Evolutionary conservation across 768 basidiomycete species (phyloP).

Genomic region (Pleurotus cornucopiae): DNA sequence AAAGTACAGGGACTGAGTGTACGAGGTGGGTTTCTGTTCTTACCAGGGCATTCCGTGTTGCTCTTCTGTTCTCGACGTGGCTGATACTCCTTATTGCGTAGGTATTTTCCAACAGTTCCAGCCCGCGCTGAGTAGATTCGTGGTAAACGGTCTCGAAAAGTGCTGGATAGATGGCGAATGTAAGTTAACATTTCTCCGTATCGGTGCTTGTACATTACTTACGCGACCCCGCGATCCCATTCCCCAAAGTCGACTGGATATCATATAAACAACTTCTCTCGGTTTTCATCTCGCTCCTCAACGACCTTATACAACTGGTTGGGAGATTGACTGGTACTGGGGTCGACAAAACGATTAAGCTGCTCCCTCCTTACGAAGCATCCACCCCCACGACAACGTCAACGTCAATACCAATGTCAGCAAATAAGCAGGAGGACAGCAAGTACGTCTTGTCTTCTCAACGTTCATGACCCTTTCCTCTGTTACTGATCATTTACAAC

Average conservation of each 20-base stretch:
- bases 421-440: constrained; percentile 22
- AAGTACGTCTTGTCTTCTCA: constrained; percentile 25
- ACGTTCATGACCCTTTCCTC: not conserved
- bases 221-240: constrained; percentile 6
- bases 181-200: constrained; percentile 23
- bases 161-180: constrained; percentile 38
- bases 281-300: constrained; percentile 35
- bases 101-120: constrained; percentile 40
- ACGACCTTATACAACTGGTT: constrained; percentile 26
- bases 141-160: constrained; percentile 44
- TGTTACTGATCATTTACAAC: constrained; percentile 28
- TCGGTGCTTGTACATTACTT: not conserved
- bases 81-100: not conserved
- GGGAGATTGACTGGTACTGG: constrained; percentile 26
- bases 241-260: constrained; percentile 49
- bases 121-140: constrained; percentile 31
- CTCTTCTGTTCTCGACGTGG: too few species aligned
- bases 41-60: too few species aligned
- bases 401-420: constrained; percentile 16
- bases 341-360: constrained; percentile 13
- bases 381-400: too few species aligned
- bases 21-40: constrained; percentile 31
- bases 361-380: constrained; percentile 31
- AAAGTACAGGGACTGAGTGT: constrained; percentile 44
- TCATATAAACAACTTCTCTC: constrained; percentile 44